These are phyloP conservation scores for Pogostemon cablin DNA, from an alignment of 257 asterid genomes.

Conservation along the genomic window DNA sequence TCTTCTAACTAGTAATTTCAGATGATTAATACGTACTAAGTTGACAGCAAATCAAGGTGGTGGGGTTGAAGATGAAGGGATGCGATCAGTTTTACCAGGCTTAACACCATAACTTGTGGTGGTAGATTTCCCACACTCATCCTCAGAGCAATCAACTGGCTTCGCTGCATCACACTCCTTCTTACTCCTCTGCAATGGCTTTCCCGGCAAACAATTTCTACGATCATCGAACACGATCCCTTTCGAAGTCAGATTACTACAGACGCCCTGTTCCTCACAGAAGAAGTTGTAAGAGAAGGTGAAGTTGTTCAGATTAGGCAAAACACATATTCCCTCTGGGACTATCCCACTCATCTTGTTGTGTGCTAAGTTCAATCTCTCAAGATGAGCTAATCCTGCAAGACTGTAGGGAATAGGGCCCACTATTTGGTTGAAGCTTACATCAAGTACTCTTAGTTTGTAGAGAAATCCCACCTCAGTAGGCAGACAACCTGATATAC, in stretches of 20 bases:
- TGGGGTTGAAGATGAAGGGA: conserved; percentile 19
- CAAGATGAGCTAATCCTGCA: conserved; percentile 58
- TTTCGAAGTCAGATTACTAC: conserved; percentile 57
- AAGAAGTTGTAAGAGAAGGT: conserved; percentile 58
- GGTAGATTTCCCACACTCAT: conserved; percentile 34
- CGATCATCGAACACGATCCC: conserved; percentile 55
- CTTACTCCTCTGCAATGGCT: conserved; percentile 66
- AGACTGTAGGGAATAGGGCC: conserved; percentile 66
- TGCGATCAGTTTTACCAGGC: not conserved
- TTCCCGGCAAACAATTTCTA: conserved; percentile 60
- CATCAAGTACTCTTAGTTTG: conserved; percentile 59
- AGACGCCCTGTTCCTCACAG: conserved; percentile 60
- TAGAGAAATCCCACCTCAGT: conserved; percentile 64
- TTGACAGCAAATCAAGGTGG: conserved; percentile 20
- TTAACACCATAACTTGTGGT: not conserved
- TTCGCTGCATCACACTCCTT: conserved; percentile 62
- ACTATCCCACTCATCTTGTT: conserved; percentile 60
- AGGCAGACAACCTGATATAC: conserved; percentile 66
- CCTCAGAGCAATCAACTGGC: conserved; percentile 56
- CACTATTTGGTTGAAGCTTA: conserved; percentile 57
- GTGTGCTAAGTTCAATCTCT: conserved; percentile 62
- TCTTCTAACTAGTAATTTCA: conserved; percentile 12
- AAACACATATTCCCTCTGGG: conserved; percentile 61
- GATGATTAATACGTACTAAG: not conserved
- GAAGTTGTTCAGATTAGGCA: conserved; percentile 56